Conservation (phyloP, 768 basidiomycete genomes). For the Leccinum sublutescens region DNA sequence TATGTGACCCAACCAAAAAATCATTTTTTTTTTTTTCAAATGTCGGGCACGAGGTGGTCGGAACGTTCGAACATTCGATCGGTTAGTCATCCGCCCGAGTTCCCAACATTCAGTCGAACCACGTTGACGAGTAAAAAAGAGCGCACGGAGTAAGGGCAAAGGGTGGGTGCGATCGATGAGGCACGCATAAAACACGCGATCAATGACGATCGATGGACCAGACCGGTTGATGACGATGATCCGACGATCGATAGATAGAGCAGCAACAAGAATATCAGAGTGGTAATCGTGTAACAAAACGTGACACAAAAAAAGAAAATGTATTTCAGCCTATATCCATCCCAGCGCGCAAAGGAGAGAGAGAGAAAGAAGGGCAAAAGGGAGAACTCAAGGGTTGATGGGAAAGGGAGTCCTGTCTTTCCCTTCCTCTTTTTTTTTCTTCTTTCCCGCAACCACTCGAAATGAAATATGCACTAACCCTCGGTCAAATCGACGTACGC, state of each 20-base stretch:
- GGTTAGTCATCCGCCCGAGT: background rate
- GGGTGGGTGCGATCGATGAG: background rate
- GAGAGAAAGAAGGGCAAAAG: constrained; percentile 50
- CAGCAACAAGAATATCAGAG: background rate
- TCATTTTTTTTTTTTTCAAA: background rate
- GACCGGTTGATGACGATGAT: background rate
- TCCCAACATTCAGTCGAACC: background rate
- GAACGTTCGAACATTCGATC: background rate
- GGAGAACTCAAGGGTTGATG: constrained; percentile 48
- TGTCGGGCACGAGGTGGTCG: background rate
- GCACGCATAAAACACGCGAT: background rate
- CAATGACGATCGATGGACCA: background rate
- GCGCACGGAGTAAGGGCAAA: background rate
- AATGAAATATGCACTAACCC: constrained; percentile 61
- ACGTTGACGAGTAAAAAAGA: background rate
- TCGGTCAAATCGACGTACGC: constrained; percentile 81
- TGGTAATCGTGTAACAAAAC: background rate
- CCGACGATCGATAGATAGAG: constrained; percentile 26
- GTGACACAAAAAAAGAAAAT: constrained; percentile 43
- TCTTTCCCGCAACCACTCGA: constrained; percentile 2
- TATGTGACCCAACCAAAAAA: background rate
- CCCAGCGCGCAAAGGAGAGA: constrained; percentile 39
- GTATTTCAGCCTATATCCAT: constrained; percentile 79
- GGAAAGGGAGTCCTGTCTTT: background rate
- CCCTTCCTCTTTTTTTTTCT: constrained; percentile 9